Evolutionary conservation across 495 filamentous ascomycete genomes (phyloP).

Genomic region (Aspergillus campestris): DNA sequence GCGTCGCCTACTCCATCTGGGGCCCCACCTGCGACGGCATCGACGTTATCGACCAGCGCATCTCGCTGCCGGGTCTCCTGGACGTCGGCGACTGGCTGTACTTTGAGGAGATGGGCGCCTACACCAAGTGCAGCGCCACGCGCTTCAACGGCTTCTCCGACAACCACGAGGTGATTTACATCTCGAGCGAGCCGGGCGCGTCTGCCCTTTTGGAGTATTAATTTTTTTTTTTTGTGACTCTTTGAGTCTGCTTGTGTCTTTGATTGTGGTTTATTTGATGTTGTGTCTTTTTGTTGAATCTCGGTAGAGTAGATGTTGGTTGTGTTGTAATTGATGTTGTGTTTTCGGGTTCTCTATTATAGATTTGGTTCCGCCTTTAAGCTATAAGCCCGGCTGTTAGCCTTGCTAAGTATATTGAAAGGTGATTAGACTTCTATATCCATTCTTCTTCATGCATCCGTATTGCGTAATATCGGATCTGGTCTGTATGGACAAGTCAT

Average conservation of each 20-base stretch:
- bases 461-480: too few relatives aligned
- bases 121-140: slow-evolving; percentile 94
- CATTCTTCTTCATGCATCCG: too few relatives aligned
- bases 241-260: slow-evolving; percentile 4
- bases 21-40: slow-evolving; percentile 97
- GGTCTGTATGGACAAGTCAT: too few relatives aligned
- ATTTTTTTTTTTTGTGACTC: slow-evolving; percentile 5
- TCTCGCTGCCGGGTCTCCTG: slow-evolving; percentile 60
- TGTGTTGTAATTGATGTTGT: not conserved
- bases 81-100: slow-evolving; percentile 96
- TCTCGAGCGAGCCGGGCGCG: slow-evolving; percentile 86
- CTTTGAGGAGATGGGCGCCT: slow-evolving; percentile 98
- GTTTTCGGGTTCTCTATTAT: not conserved
- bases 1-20: slow-evolving; percentile 83
- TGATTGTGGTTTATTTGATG: not conserved
- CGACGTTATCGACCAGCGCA: slow-evolving; percentile 77
- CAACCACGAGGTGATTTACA: slow-evolving; percentile 84
- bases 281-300: slow-evolving; percentile 5
- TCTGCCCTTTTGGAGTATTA: slow-evolving; percentile 59
- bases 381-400: too few relatives aligned
- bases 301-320: slow-evolving; percentile 4
- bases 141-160: slow-evolving; percentile 98
- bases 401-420: too few relatives aligned
- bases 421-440: too few relatives aligned
- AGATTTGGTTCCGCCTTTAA: too few relatives aligned